Percentiles rank a stretch among this genome's conserved stretches.
Conservation (phyloP, 2,329 filamentous ascomycete genomes). For the Phaeomoniella chlamydospora region DNA sequence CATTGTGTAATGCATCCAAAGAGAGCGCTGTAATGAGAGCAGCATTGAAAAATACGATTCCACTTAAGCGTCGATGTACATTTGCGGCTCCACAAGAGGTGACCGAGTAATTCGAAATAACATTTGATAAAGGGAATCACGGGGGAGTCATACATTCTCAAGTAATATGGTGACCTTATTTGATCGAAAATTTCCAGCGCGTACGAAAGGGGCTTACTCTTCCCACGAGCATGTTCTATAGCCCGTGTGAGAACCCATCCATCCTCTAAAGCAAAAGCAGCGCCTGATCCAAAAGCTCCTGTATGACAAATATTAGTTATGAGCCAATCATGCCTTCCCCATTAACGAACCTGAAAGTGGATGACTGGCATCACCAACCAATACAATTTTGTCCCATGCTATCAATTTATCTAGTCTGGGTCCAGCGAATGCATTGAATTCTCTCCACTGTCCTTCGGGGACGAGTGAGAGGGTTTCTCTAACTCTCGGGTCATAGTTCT, state of each 20-base stretch:
- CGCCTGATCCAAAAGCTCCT: conserved; percentile 29
- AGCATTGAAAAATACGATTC: too few relatives aligned
- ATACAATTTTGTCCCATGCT: conserved; percentile 29
- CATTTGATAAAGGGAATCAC: too few relatives aligned
- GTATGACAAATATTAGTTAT: neutral
- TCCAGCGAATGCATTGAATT: conserved; percentile 34
- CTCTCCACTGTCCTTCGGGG: conserved; percentile 24
- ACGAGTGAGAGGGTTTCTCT: conserved; percentile 23
- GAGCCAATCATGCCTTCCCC: too few relatives aligned
- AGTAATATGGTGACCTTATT: conserved; percentile 26
- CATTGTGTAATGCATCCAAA: neutral
- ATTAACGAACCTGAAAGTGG: conserved; percentile 30
- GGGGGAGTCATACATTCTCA: conserved; percentile 22
- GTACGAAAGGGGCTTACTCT: conserved; percentile 9
- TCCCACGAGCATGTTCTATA: conserved; percentile 11
- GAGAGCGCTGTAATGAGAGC: neutral
- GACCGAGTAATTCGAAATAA: too few relatives aligned
- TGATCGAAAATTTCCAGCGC: conserved; percentile 23
- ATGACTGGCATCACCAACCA: conserved; percentile 42
- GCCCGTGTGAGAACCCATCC: conserved; percentile 28
- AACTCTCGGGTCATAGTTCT: conserved; percentile 28
- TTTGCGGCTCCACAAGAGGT: too few relatives aligned
- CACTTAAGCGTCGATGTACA: too few relatives aligned
- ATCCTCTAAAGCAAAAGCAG: conserved; percentile 31
- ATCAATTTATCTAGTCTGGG: conserved; percentile 25